Evolutionary conservation across 306 rosid species (phyloP).

Genomic region (Quercus rubra): DNA sequence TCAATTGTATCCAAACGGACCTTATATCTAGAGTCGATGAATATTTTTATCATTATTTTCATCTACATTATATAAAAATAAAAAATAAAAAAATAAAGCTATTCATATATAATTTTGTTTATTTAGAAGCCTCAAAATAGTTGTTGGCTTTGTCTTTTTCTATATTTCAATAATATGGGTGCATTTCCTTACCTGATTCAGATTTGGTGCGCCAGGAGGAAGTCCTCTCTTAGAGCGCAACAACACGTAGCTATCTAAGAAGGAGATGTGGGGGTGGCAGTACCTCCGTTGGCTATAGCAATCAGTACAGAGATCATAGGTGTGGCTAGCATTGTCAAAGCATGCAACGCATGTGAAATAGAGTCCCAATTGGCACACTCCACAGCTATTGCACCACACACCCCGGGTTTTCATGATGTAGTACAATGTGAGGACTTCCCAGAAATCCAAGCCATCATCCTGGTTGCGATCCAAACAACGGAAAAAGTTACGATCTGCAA

Average conservation of each 20-base stretch:
- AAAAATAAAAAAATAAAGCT: too few relatives aligned
- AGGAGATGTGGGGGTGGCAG: constrained; percentile 2
- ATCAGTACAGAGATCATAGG: neutral
- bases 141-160: too few relatives aligned
- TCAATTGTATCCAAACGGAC: too few relatives aligned
- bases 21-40: too few relatives aligned
- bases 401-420: constrained; percentile 9
- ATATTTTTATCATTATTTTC: too few relatives aligned
- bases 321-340: neutral
- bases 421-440: constrained; percentile 9
- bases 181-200: neutral
- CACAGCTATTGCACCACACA: neutral
- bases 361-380: neutral
- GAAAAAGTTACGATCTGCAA: neutral
- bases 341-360: constrained; percentile 1
- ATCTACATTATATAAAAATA: too few relatives aligned
- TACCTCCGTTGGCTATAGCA: neutral
- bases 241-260: constrained; percentile 12
- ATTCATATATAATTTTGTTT: too few relatives aligned
- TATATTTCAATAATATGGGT: too few relatives aligned
- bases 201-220: neutral
- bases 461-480: neutral
- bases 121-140: too few relatives aligned
- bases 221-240: constrained; percentile 16
- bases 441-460: constrained; percentile 4